Base-by-base conservation (phyloP, 2,329 filamentous ascomycete genomes). In the Zarea fungicola region DNA sequence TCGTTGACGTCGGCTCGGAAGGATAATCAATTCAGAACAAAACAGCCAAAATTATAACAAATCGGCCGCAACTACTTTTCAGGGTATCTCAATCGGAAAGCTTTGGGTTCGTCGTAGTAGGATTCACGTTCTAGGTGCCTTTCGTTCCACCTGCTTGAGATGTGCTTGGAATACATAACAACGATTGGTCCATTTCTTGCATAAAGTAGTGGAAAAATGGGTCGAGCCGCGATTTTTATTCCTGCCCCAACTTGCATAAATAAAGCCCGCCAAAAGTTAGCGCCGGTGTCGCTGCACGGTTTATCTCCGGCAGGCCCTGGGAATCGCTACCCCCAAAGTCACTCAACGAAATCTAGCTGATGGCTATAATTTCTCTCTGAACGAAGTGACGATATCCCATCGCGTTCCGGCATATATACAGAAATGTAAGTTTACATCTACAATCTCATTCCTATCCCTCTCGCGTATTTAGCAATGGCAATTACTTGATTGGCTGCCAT, bases 281-380 rank as follows among this genome's bases (percentile, higher is more conserved):
- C 29, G 42, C 49, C 49, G 49, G 42, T 51, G 43, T 51, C 49
- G 49, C 49, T 49, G 46, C 21, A 26, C 41, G 42, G 48, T 45
- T 50, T 43, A 50, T 50, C 48, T 45, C 48, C 35, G 41, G 48
- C 26, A 28, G 39, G 5, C 23, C n/a, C n/a, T 16, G 43, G 31
- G 34, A 11, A 18, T 26, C 23, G 25, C 41, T 23, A 31, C 34
- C 42, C 48, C 48, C 19, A 45, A 34, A 22, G 34, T 31, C 22
- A 19, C n/a, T 39, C 28, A 28, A 18, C 31, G 39, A 42, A 49
- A 42, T 11, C 39, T 25, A 35, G 36, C 19, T 18, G 16, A 16
- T 11, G 18, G 21, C 21, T 8, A 22, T 9, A 35, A 35, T 35
- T 35, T 35, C 32, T 35, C n/a, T n/a, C n/a, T 35, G 9, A 18